phyloP scores from a whole-genome alignment of 306 rosid species.

The Casuarina glauca region DNA sequence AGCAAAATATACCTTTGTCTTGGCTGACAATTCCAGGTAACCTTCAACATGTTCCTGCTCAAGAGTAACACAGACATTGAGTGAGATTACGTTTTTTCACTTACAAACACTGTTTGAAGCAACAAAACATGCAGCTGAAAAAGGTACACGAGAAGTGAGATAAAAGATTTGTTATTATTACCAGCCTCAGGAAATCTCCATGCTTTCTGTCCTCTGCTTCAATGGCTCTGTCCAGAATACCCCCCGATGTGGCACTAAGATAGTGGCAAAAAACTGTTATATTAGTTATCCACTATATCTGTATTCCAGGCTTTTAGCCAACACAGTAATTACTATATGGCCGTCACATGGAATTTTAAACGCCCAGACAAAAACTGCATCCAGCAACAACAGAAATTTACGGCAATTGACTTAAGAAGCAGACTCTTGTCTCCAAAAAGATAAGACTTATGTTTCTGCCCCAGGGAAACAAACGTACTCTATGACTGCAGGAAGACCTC shows the following conservation, averaged over 20 bases:
- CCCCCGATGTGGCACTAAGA: constrained; percentile 92
- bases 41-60: constrained; percentile 96
- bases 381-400: not conserved
- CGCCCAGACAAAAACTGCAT: not conserved
- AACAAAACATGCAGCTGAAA: constrained; percentile 4
- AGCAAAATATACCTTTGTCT: constrained; percentile 86
- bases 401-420: not conserved
- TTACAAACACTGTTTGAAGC: constrained; percentile 6
- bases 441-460: not conserved
- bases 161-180: constrained; percentile 33
- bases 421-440: not conserved
- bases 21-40: constrained; percentile 94
- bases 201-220: constrained; percentile 97
- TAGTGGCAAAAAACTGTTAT: constrained; percentile 23
- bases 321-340: not conserved
- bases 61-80: constrained; percentile 19
- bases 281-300: constrained; percentile 9
- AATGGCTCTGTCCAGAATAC: constrained; percentile 94
- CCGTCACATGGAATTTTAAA: not conserved
- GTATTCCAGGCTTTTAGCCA: not conserved
- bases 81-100: constrained; percentile 5
- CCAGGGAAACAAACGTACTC: not conserved
- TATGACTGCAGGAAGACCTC: not conserved
- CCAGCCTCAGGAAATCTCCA: constrained; percentile 97
- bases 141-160: constrained; percentile 4